Base-by-base conservation (phyloP, 2,329 filamentous ascomycete genomes). In the Colletotrichum costaricense region DNA sequence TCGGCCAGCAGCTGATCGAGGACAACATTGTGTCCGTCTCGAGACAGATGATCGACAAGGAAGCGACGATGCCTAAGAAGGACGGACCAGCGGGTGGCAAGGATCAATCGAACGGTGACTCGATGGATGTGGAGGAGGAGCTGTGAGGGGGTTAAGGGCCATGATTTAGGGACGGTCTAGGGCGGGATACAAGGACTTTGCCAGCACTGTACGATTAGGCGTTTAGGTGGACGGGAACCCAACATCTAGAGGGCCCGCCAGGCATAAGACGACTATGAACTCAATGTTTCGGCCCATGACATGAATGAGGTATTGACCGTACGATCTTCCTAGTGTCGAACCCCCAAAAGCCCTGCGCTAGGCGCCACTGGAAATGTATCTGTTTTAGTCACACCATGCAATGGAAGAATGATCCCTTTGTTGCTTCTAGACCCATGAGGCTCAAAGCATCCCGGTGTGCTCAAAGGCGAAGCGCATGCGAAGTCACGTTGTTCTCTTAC, bases 1-100 rank as follows among this genome's bases (percentile, higher is more conserved):
- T 99, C 59, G 97, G 97, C 68, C 95, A 98, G 85, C 93, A 97
- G 82, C 90, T 98, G 76, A 98, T 99, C 79, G 97, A 99, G 86
- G 97, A 99, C 89, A 99, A 99, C 85, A 99, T 99, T 76, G 97
- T 99, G 14, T 94, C 95, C 4, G 95, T 99, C n/a, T 97, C 95
- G 76, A 90, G 96, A 82, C 97, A 98, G 84, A 98, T 99, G 96
- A 98, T 99, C 80, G 97, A 98, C 87, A 98, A 98, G 87, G 97
- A 99, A 84, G 97, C 97, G 4, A 97, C 95, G 5, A 94, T 97
- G 84, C 94, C 96, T 24, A 92, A 90, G 82, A 92, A 93, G 84
- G 88, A 93, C 73, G 81, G 79, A 14, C 83, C 83, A 69, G 83
- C 82, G 16, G 81, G 80, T 42, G 80, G 86, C 49, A 87, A 88